These are phyloP conservation scores for Panicum hallii DNA, from an alignment of 202 grass and related monocot species.

Conservation along the genomic window DNA sequence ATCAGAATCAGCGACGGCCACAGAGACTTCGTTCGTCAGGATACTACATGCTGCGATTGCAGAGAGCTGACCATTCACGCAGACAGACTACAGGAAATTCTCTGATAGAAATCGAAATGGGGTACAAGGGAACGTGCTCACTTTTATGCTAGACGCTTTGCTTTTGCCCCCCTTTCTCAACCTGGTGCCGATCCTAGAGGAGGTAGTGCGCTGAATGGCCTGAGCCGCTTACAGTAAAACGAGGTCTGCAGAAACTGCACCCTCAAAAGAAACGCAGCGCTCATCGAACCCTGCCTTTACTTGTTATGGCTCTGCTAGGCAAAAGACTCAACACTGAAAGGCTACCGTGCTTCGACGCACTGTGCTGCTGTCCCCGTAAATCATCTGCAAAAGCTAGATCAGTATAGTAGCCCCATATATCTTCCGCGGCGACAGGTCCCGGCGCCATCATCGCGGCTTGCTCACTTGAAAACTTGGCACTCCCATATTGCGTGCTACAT, in stretches of 20 bases:
- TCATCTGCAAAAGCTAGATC: not conserved
- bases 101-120: not conserved
- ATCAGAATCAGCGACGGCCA: not conserved
- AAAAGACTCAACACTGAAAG: not conserved
- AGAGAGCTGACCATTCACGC: not conserved
- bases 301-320: not conserved
- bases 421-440: not conserved
- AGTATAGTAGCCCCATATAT: not conserved
- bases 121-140: not conserved
- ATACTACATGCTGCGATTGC: not conserved
- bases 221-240: slow-evolving; percentile 9
- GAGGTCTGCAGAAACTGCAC: not conserved
- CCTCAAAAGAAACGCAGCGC: not conserved
- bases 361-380: not conserved
- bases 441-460: not conserved
- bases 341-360: not conserved
- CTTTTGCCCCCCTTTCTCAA: not conserved
- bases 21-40: not conserved
- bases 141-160: slow-evolving; percentile 8
- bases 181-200: not conserved
- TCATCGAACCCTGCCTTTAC: not conserved
- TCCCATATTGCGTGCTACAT: not conserved
- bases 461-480: not conserved
- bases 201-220: slow-evolving; percentile 15
- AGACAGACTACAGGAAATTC: not conserved